These are phyloP conservation scores for Diutina ranongensis DNA, from an alignment of 1,139 yeast genomes.

Conservation along the genomic window DNA sequence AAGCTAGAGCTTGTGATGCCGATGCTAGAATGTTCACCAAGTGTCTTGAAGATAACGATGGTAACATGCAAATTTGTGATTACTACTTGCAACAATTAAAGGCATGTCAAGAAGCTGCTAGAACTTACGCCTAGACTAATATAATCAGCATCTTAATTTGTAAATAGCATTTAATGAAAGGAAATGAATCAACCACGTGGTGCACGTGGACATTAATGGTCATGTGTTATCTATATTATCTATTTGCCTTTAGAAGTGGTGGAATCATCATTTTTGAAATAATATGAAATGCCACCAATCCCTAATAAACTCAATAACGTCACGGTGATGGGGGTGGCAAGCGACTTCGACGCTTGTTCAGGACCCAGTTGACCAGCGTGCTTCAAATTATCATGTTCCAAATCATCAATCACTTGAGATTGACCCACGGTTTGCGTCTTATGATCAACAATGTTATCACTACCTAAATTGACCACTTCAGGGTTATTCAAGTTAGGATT, in stretches of 20 bases:
- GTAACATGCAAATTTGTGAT: slow-evolving; percentile 95
- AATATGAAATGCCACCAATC: background rate
- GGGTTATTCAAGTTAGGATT: slow-evolving; percentile 31
- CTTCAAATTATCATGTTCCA: slow-evolving; percentile 16
- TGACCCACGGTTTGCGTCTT: slow-evolving; percentile 21
- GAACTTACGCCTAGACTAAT: slow-evolving; percentile 43
- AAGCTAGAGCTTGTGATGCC: slow-evolving; percentile 62
- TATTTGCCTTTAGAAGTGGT: background rate
- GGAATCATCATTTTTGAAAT: background rate
- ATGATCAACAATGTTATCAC: slow-evolving; percentile 26
- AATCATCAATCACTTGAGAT: slow-evolving; percentile 25
- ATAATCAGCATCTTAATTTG: background rate
- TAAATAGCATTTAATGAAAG: background rate
- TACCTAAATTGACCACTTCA: slow-evolving; percentile 27
- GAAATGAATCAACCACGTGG: too few species aligned
- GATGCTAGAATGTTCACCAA: slow-evolving; percentile 93
- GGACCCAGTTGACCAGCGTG: background rate
- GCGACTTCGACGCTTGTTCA: background rate
- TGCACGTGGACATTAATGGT: too few species aligned
- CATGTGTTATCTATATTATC: too few species aligned
- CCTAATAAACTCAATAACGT: background rate
- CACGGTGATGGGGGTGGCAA: background rate
- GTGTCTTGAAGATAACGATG: slow-evolving; percentile 86
- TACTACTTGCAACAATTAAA: slow-evolving; percentile 93
- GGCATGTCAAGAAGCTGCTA: slow-evolving; percentile 93